Evolutionary conservation across 306 rosid species (phyloP), one percentile per base, ranked within the genome.

Genomic region (Vigna nakashimae): DNA sequence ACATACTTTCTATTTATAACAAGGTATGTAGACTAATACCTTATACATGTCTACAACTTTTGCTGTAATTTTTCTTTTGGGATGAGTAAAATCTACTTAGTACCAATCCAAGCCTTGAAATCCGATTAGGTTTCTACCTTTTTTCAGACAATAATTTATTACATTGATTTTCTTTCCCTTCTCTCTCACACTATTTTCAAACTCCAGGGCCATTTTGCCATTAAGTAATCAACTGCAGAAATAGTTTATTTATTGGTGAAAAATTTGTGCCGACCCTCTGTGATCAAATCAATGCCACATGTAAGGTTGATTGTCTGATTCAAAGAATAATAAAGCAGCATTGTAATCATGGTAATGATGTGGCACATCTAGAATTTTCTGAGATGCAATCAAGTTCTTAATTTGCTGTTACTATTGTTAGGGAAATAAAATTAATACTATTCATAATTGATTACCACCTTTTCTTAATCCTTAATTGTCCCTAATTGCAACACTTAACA

Each of bases 1-100:
- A 65, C 42, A n/a, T 34, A 20, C 56, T 42, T 36, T 57, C 22
- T 77, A 82, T 82, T 77, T 82, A 82, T 82, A 84, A 36, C 43
- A 45, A 42, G 14, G 7, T 5, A 34, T 28, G 9, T 12, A 18
- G 30, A 32, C 43, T 26, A 30, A 58, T 57, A 34, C 36, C 32
- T 6, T 50, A 16, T 30, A 64, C 3, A 4, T 58, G 58, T 58
- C 6, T 43, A 9, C 1, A 30, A 11, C 7, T 15, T 40, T 5
- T 60, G 69, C 15, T 76, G 82, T 77, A 51, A 63, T 46, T 70
- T 5, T 42, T 56, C 14, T 13, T 42, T 70, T 70, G 81, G 73
- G 40, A 22, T 38, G 42, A 73, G 15, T 73, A 73, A 45, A 9
- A 63, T 40, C 51, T 38, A 43, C 3, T 0, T 42, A 42, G 20